phyloP scores from a whole-genome alignment of 345 rosid species.

The Eucalyptus marginata region DNA sequence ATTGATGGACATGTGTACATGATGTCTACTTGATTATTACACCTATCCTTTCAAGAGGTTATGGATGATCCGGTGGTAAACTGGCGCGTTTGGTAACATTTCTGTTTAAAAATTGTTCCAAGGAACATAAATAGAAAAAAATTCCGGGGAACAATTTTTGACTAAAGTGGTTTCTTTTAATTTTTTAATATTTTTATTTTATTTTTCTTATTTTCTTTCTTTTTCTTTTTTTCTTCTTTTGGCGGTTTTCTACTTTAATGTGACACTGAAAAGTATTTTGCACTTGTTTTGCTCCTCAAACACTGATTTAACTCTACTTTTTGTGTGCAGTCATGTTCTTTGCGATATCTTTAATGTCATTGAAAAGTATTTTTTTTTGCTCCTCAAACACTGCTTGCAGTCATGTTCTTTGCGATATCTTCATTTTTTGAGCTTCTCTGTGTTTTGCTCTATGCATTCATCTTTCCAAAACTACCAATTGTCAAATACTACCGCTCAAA shows the following conservation, averaged over 20 bases:
- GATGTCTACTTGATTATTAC: background rate
- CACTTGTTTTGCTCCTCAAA: background rate
- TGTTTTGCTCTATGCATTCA: slow-evolving; percentile 42
- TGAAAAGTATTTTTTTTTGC: background rate
- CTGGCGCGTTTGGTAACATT: no score
- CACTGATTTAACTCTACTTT: background rate
- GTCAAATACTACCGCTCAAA: slow-evolving; percentile 74
- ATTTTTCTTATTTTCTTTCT: no score
- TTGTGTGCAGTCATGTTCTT: slow-evolving; percentile 46
- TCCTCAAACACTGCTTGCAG: slow-evolving; percentile 5
- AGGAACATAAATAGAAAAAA: no score
- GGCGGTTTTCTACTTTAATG: background rate
- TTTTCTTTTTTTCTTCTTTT: no score
- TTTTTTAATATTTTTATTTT: no score
- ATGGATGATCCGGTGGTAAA: background rate
- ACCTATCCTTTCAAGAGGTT: background rate
- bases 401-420: slow-evolving; percentile 51
- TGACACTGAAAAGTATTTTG: background rate
- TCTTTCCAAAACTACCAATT: slow-evolving; percentile 59
- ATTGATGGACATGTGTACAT: background rate
- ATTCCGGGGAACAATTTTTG: no score
- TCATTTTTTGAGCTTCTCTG: slow-evolving; percentile 55
- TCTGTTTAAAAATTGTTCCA: no score
- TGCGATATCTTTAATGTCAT: slow-evolving; percentile 30
- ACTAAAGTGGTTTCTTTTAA: no score